A percentile compares a stretch with the other conserved stretches of the same genome.
Conservation (phyloP, 495 filamentous ascomycete genomes). For the Chaetomidium leptoderma region DNA sequence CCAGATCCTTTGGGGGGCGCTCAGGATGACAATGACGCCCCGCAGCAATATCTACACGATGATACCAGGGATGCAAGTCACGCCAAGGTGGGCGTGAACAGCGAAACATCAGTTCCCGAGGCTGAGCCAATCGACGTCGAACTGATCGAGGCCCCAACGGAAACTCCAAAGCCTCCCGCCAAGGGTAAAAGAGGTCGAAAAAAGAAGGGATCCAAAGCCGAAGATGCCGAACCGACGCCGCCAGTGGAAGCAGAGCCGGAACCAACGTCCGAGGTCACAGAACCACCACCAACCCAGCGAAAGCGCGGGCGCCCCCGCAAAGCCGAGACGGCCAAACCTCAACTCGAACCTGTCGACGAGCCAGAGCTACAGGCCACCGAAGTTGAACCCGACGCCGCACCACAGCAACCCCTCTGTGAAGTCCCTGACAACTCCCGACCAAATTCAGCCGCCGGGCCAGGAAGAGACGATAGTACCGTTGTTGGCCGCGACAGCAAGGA, state of each 20-base stretch:
- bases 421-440: slow-evolving; percentile 3
- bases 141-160: not conserved
- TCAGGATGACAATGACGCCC: not conserved
- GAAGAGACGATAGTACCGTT: not conserved
- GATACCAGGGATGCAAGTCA: not conserved
- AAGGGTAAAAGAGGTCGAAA: slow-evolving; percentile 7
- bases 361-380: not conserved
- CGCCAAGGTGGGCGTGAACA: not conserved
- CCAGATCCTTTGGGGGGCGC: not conserved
- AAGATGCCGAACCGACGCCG: not conserved
- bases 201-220: slow-evolving; percentile 9
- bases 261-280: not conserved
- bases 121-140: not conserved
- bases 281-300: slow-evolving; percentile 17
- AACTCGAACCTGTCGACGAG: not conserved
- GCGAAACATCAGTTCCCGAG: not conserved
- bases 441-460: not conserved
- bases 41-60: not conserved
- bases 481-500: not conserved
- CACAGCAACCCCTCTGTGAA: slow-evolving; percentile 8
- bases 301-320: slow-evolving; percentile 23
- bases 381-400: not conserved
- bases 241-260: not conserved
- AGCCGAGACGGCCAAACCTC: not conserved
- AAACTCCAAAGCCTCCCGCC: not conserved